Conservation (phyloP, 2,329 filamentous ascomycete species). For the Nannizziopsis barbatae region DNA sequence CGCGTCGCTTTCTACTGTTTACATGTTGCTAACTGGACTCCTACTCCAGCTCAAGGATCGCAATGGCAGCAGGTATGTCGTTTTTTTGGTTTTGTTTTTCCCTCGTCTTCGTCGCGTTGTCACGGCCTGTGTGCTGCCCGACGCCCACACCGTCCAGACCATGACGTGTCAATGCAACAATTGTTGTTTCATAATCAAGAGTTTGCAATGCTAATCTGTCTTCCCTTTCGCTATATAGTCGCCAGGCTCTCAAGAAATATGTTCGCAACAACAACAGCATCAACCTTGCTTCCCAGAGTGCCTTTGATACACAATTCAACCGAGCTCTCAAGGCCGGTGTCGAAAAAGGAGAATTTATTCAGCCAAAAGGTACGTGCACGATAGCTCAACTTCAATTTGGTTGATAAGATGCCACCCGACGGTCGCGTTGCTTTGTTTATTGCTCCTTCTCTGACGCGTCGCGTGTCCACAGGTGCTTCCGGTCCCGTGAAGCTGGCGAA, state of each 20-base stretch:
- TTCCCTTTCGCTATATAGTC: constrained; percentile 36
- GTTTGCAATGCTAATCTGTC: neutral
- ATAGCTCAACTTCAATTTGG: neutral
- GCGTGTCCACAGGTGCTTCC: constrained; percentile 52
- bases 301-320: constrained; percentile 71
- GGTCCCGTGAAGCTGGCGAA: constrained; percentile 87
- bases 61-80: constrained; percentile 55
- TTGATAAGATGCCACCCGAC: neutral
- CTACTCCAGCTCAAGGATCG: constrained; percentile 55
- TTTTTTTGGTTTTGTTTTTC: constrained; percentile 14
- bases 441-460: constrained; percentile 22
- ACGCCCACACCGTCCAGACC: neutral
- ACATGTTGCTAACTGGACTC: constrained; percentile 38
- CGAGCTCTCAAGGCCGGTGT: constrained; percentile 70
- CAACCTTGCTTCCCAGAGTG: constrained; percentile 42
- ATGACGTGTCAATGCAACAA: constrained; percentile 9
- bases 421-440: neutral
- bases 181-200: constrained; percentile 3
- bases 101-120: constrained; percentile 9
- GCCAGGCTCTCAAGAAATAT: constrained; percentile 65
- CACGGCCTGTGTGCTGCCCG: neutral
- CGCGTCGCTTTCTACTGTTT: constrained; percentile 20
- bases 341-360: constrained; percentile 74
- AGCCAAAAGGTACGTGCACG: constrained; percentile 67
- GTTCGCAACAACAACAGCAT: constrained; percentile 58